A percentile compares a stretch with the other conserved stretches of the same genome.
Evolutionary conservation across 495 filamentous ascomycete species (phyloP).

Genomic region (Sporormia fimetaria): DNA sequence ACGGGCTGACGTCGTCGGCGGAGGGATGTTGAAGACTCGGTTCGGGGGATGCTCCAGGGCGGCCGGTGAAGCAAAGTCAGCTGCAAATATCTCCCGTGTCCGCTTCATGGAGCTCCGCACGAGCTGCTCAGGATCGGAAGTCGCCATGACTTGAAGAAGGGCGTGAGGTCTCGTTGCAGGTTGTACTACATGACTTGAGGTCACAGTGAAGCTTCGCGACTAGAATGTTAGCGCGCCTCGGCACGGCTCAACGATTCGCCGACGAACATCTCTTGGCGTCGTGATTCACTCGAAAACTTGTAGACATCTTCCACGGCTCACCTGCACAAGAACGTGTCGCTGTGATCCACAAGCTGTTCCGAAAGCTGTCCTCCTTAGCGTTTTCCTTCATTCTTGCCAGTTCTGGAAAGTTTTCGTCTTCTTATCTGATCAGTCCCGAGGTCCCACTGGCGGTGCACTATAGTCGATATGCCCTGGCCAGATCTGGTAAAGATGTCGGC

Average conservation of each 20-base stretch:
- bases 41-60: constrained; percentile 20
- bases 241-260: neutral
- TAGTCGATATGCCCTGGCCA: too few species aligned
- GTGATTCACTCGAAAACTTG: too few species aligned
- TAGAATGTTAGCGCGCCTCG: constrained; percentile 1
- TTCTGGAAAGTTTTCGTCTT: too few species aligned
- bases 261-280: neutral
- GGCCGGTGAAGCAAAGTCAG: constrained; percentile 32
- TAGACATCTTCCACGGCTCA: too few species aligned
- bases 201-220: neutral
- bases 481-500: too few species aligned
- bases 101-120: constrained; percentile 55
- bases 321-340: too few species aligned
- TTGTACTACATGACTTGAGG: too few species aligned
- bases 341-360: too few species aligned
- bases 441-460: too few species aligned
- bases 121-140: constrained; percentile 18
- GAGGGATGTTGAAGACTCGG: constrained; percentile 33
- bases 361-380: too few species aligned
- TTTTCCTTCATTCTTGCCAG: too few species aligned
- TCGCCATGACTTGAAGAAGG: neutral
- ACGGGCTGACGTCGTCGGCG: constrained; percentile 42
- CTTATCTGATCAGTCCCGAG: too few species aligned
- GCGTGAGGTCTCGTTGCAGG: neutral
- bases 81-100: constrained; percentile 45